These are phyloP conservation scores for Xylaria flabelliformis DNA, from an alignment of 495 filamentous ascomycete species.

Conservation along the genomic window DNA sequence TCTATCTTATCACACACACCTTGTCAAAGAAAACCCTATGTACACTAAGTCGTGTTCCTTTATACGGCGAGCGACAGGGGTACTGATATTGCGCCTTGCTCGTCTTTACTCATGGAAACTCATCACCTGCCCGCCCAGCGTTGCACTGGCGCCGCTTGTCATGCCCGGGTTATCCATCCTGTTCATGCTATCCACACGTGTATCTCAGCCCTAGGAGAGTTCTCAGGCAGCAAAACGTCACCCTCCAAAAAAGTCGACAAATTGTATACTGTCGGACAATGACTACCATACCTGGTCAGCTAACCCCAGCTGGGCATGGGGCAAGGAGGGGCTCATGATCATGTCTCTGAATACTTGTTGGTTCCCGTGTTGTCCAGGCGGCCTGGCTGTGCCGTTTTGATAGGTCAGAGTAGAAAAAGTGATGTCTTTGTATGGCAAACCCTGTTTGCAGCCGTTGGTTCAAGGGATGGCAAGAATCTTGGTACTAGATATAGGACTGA, in stretches of 20 bases:
- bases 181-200: slow-evolving; percentile 25
- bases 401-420: slow-evolving; percentile 4
- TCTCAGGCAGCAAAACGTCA: slow-evolving; percentile 6
- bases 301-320: slow-evolving; percentile 16
- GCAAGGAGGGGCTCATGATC: slow-evolving; percentile 26
- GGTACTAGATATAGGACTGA: slow-evolving; percentile 1
- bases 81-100: slow-evolving; percentile 9
- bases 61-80: slow-evolving; percentile 20
- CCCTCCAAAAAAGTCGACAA: neutral
- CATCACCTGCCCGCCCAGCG: slow-evolving; percentile 20
- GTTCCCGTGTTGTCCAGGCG: slow-evolving; percentile 9
- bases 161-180: slow-evolving; percentile 15
- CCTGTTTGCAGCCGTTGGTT: neutral
- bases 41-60: slow-evolving; percentile 4
- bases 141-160: slow-evolving; percentile 19
- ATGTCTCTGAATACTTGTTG: slow-evolving; percentile 4
- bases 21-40: neutral
- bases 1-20: slow-evolving; percentile 15
- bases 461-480: neutral
- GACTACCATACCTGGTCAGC: slow-evolving; percentile 11
- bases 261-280: slow-evolving; percentile 16
- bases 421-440: neutral
- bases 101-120: slow-evolving; percentile 12
- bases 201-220: slow-evolving; percentile 24
- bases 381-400: neutral